phyloP scores from a whole-genome alignment of 1,284 basidiomycete species.

The Amylostereum areolatum region DNA sequence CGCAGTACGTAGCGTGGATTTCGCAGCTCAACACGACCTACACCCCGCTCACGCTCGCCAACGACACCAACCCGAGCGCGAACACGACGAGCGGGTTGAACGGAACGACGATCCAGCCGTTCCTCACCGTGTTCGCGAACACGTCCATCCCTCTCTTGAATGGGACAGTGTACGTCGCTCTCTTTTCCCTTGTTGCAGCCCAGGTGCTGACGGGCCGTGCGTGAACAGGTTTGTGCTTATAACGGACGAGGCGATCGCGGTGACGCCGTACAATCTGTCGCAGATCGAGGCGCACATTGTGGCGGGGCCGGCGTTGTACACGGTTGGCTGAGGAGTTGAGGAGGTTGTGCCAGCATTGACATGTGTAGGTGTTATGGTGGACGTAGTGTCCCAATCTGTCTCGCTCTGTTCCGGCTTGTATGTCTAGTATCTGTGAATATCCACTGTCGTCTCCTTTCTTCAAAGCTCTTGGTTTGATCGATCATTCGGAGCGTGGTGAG shows the following conservation, averaged over 20 bases:
- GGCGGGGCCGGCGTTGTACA: slow-evolving; percentile 50
- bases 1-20: slow-evolving; percentile 47
- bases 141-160: slow-evolving; percentile 34
- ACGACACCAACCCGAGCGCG: slow-evolving; percentile 19
- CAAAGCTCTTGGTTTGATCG: too few species aligned
- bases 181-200: background rate
- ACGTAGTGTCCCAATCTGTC: too few species aligned
- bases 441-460: too few species aligned
- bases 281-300: slow-evolving; percentile 50
- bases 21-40: slow-evolving; percentile 63
- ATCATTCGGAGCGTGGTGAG: too few species aligned
- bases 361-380: too few species aligned
- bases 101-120: slow-evolving; percentile 45
- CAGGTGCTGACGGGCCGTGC: background rate
- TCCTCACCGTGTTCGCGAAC: slow-evolving; percentile 36
- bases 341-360: too few species aligned
- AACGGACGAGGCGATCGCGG: slow-evolving; percentile 40
- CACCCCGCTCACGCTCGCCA: slow-evolving; percentile 41
- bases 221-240: slow-evolving; percentile 43
- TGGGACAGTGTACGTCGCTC: slow-evolving; percentile 39
- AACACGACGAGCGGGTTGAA: slow-evolving; percentile 7
- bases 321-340: slow-evolving; percentile 30
- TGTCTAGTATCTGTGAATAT: too few species aligned
- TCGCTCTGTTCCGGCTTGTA: too few species aligned
- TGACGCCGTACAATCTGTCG: slow-evolving; percentile 58